Evolutionary conservation across 164 flowering plant genomes (phyloP).

Genomic region (Pachysandra terminalis): DNA sequence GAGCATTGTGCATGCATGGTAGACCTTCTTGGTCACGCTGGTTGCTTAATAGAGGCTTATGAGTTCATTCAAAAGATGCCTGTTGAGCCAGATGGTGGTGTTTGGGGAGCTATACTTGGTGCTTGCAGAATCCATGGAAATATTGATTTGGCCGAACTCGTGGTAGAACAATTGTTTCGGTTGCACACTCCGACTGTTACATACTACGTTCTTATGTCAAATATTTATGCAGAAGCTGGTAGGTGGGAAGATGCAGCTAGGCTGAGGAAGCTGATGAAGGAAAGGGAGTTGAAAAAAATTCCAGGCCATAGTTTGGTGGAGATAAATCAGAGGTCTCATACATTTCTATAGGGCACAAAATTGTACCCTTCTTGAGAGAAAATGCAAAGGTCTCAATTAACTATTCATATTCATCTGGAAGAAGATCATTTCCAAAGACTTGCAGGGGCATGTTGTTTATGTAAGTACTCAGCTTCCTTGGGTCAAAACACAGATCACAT

Average conservation of each 20-base stretch:
- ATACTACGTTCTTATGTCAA: conserved; percentile 28
- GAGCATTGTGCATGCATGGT: conserved; percentile 35
- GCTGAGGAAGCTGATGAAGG: conserved; percentile 26
- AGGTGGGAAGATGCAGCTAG: conserved; percentile 32
- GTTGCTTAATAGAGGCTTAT: conserved; percentile 21
- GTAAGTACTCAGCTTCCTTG: not conserved
- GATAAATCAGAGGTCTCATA: conserved; percentile 23
- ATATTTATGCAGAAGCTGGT: conserved; percentile 30
- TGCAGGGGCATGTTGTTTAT: not conserved
- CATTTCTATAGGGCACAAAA: conserved; percentile 19
- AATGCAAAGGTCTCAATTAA: too few species aligned
- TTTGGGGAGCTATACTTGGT: conserved; percentile 31
- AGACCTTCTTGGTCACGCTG: conserved; percentile 33
- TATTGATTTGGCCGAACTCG: conserved; percentile 31
- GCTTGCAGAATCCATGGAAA: conserved; percentile 28
- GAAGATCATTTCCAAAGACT: not conserved
- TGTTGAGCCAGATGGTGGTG: conserved; percentile 26
- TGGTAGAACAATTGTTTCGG: conserved; percentile 19
- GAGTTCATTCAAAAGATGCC: conserved; percentile 24
- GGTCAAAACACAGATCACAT: not conserved
- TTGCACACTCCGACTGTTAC: conserved; percentile 25
- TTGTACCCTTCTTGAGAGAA: conserved; percentile 7
- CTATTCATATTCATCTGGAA: not conserved
- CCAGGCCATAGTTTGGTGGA: conserved; percentile 31
- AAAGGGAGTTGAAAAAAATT: conserved; percentile 25